Conservation (phyloP, 2,329 filamentous ascomycete species). For the Venturia aucupariae region DNA sequence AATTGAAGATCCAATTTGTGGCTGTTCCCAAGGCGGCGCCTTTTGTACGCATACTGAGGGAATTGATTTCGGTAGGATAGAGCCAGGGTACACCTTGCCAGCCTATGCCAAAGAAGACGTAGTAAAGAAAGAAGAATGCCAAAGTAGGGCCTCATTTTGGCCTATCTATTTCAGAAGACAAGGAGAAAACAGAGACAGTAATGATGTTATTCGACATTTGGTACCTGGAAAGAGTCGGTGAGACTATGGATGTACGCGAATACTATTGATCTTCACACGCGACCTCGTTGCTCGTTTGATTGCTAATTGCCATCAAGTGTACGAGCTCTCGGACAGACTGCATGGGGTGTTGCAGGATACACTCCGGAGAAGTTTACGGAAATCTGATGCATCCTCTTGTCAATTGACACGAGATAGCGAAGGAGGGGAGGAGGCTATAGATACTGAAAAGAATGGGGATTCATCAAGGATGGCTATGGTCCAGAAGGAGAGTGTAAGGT, state of each 20-base stretch:
- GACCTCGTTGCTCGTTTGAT: neutral
- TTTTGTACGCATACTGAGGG: constrained; percentile 37
- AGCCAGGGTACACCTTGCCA: constrained; percentile 60
- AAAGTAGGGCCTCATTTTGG: constrained; percentile 37
- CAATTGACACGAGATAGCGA: too few relatives aligned
- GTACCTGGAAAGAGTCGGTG: neutral
- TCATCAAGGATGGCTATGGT: neutral
- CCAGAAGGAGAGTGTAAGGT: too few relatives aligned
- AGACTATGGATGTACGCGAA: neutral
- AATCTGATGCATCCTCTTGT: too few relatives aligned
- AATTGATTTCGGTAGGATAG: constrained; percentile 45
- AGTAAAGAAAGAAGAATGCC: constrained; percentile 54
- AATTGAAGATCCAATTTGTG: constrained; percentile 44
- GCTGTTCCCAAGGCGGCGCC: constrained; percentile 43
- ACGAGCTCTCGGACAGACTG: too few relatives aligned
- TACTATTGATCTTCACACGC: neutral
- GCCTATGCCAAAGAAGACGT: constrained; percentile 70
- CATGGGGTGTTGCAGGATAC: too few relatives aligned
- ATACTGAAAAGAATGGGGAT: neutral
- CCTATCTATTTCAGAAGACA: neutral
- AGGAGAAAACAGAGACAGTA: neutral
- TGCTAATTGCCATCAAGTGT: neutral
- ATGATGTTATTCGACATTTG: neutral
- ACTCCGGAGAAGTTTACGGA: too few relatives aligned
- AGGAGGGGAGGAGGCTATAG: neutral